Conservation (phyloP, 352 stramenopile species). For the Globisporangium splendens region DNA sequence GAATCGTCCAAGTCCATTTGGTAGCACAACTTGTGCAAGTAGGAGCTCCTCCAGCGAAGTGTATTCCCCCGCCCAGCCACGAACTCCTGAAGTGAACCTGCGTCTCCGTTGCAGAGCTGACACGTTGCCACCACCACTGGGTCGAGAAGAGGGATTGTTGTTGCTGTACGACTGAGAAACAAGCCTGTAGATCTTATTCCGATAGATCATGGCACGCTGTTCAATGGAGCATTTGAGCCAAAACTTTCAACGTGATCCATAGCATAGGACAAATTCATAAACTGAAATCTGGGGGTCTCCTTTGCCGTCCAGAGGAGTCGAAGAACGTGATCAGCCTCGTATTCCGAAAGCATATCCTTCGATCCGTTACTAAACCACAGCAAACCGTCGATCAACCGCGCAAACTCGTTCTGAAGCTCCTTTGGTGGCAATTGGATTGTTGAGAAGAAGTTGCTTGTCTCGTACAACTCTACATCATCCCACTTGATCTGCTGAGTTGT, state of each 20-base stretch:
- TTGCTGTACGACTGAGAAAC: background rate
- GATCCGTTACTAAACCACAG: no score
- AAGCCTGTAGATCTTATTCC: background rate
- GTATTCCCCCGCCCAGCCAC: no score
- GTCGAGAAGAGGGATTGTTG: background rate
- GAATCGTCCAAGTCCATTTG: constrained; percentile 4
- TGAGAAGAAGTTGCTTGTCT: no score
- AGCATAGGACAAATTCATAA: constrained; percentile 1
- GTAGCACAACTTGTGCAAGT: constrained; percentile 7
- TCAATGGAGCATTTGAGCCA: background rate
- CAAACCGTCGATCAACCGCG: no score
- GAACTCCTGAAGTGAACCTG: no score
- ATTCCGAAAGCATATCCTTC: constrained; percentile 6
- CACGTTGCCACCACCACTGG: background rate
- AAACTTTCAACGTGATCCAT: background rate
- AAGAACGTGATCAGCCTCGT: constrained; percentile 9
- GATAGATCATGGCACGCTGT: background rate
- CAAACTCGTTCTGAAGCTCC: no score
- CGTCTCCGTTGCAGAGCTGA: constrained; percentile 9
- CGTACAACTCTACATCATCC: no score
- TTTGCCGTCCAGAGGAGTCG: background rate
- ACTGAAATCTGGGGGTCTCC: background rate
- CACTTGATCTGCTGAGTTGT: no score
- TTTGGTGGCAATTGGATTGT: no score
- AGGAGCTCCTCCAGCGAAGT: constrained; percentile 5